Evolutionary conservation across 768 basidiomycete species (phyloP).

Genomic region (Agrocybe pediades): DNA sequence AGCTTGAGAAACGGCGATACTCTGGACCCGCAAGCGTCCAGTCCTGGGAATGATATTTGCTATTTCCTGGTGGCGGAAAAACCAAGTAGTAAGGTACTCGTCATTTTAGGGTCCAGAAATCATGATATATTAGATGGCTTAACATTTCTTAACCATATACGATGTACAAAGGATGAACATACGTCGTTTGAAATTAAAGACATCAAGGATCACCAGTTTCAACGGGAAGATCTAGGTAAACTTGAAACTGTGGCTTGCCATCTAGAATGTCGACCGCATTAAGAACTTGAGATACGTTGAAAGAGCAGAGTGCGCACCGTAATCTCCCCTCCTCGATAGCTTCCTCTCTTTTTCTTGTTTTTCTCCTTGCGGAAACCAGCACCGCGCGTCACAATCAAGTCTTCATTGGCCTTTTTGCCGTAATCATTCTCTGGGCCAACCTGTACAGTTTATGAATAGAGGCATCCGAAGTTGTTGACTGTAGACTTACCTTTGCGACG

Average conservation of each 20-base stretch:
- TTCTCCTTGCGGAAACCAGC: constrained; percentile 98
- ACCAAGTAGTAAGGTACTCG: not conserved
- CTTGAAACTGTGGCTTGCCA: constrained; percentile 88
- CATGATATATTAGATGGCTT: not conserved
- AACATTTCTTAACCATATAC: not conserved
- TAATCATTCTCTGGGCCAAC: constrained; percentile 77
- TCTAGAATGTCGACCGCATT: constrained; percentile 36
- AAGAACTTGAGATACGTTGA: not conserved
- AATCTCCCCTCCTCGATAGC: constrained; percentile 93
- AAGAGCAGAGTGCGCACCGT: constrained; percentile 52
- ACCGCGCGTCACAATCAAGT: constrained; percentile 91
- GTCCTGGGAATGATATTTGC: not conserved
- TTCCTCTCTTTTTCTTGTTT: constrained; percentile 98
- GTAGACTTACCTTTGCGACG: constrained; percentile 61
- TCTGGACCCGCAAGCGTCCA: not conserved
- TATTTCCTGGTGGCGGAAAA: not conserved
- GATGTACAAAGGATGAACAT: not conserved
- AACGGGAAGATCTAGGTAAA: constrained; percentile 49
- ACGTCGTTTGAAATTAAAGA: no score
- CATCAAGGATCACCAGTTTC: no score
- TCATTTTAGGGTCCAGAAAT: not conserved
- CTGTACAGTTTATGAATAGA: no score
- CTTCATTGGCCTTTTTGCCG: constrained; percentile 80
- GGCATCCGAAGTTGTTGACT: not conserved
- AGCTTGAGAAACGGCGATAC: not conserved